These are phyloP conservation scores for Amaranthus cruentus DNA, from an alignment of 148 eudicot species.

Conservation along the genomic window DNA sequence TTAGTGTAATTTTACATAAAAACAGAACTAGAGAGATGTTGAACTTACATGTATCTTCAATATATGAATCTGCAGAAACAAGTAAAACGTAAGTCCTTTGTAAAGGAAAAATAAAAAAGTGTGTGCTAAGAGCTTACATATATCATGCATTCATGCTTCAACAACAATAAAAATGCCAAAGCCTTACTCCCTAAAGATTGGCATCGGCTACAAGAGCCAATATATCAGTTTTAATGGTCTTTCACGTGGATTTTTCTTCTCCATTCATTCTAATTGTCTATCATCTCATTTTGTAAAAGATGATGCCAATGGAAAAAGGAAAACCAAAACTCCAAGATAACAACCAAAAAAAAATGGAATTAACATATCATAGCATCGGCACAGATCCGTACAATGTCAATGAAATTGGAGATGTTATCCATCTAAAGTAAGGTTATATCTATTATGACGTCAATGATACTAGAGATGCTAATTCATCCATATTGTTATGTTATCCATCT, in stretches of 20 bases:
- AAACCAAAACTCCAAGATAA: background rate
- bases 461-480: background rate
- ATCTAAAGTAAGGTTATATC: background rate
- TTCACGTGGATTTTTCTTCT: no score
- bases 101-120: background rate
- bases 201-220: no score
- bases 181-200: no score
- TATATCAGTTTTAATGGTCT: no score
- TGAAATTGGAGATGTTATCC: background rate
- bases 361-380: background rate
- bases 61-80: conserved; percentile 58
- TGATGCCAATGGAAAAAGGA: background rate
- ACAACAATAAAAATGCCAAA: no score
- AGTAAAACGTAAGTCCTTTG: background rate
- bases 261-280: no score
- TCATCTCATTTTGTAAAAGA: background rate
- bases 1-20: background rate
- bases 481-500: background rate
- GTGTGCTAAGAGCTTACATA: background rate
- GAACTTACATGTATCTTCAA: conserved; percentile 66
- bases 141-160: background rate
- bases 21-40: conserved; percentile 6
- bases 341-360: background rate
- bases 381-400: background rate
- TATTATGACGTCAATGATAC: background rate